phyloP scores from a whole-genome alignment of 2,329 filamentous ascomycete genomes.

The Colletotrichum limetticola region DNA sequence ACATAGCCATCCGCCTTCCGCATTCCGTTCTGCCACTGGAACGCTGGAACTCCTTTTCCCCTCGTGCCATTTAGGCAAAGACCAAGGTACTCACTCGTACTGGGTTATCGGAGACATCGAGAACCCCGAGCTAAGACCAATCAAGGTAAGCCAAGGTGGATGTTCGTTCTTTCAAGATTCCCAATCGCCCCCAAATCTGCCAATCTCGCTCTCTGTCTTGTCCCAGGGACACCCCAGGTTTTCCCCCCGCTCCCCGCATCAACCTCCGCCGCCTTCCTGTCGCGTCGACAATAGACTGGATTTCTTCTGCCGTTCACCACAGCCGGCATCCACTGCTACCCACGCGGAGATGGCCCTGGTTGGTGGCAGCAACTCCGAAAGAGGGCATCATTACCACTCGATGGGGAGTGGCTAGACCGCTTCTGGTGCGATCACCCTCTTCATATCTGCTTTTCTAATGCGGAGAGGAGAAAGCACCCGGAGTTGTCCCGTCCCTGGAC shows the following conservation, averaged over 20 bases:
- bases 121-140: not conserved
- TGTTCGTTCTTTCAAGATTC: not conserved
- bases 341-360: not conserved
- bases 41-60: slow-evolving; percentile 8
- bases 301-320: slow-evolving; percentile 7
- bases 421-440: slow-evolving; percentile 4
- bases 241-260: not conserved
- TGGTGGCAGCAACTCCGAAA: not conserved
- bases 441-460: not conserved
- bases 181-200: not conserved
- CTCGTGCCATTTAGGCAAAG: not conserved
- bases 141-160: not conserved
- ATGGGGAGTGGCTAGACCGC: not conserved
- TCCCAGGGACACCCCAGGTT: not conserved
- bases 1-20: not conserved
- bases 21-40: not conserved
- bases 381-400: slow-evolving; percentile 26
- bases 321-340: slow-evolving; percentile 27
- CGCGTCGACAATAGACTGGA: not conserved
- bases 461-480: not conserved
- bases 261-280: not conserved
- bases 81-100: not conserved
- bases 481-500: slow-evolving; percentile 15
- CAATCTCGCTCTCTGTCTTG: not conserved
- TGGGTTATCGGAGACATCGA: not conserved